These are phyloP conservation scores for Cutaneotrichosporon cutaneum DNA, from an alignment of 1,284 basidiomycete genomes.

Conservation along the genomic window DNA sequence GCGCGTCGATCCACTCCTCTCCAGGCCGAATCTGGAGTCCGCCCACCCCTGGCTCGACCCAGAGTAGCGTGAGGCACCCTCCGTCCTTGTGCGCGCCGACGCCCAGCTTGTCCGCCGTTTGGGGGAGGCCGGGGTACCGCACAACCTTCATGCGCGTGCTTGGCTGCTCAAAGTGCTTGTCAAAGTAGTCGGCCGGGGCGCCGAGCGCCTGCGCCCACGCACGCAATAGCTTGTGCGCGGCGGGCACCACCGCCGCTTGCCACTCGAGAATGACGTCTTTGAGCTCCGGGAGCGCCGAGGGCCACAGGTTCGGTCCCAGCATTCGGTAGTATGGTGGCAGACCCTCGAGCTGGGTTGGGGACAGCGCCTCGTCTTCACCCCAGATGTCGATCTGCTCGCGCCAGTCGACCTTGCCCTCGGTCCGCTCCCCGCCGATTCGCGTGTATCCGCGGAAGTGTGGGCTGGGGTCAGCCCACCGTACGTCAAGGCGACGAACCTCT, in stretches of 20 bases:
- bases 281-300: conserved; percentile 11
- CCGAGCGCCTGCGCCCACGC: conserved; percentile 23
- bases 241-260: conserved; percentile 14
- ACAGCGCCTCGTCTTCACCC: conserved; percentile 13
- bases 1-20: conserved; percentile 65
- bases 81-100: conserved; percentile 27
- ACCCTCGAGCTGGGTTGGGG: not conserved
- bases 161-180: conserved; percentile 19
- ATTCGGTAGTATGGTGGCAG: conserved; percentile 21
- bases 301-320: conserved; percentile 25
- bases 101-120: conserved; percentile 8
- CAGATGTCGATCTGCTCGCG: conserved; percentile 25
- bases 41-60: conserved; percentile 15
- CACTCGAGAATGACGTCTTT: conserved; percentile 18
- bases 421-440: conserved; percentile 22
- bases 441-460: conserved; percentile 26
- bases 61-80: conserved; percentile 23
- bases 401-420: conserved; percentile 21
- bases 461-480: conserved; percentile 12
- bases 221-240: conserved; percentile 21
- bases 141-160: conserved; percentile 26
- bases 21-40: conserved; percentile 19
- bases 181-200: conserved; percentile 22
- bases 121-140: conserved; percentile 15
- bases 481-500: conserved; percentile 18